Evolutionary conservation across 2,329 filamentous ascomycete species (phyloP), one percentile per base, ranked within the genome.

Genomic region (Pezicula rhizophila): DNA sequence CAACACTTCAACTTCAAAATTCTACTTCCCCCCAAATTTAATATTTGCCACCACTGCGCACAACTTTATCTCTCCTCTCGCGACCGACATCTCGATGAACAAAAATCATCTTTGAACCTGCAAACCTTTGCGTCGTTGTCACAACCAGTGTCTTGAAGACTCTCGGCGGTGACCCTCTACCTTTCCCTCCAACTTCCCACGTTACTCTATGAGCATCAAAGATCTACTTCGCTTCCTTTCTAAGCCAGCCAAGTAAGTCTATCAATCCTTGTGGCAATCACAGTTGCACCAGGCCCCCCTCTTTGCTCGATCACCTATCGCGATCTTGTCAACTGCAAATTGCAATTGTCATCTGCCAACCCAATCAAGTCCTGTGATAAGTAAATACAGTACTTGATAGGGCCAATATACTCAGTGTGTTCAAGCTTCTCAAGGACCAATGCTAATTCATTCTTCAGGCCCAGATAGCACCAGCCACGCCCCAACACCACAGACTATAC

Each of bases 151-250:
- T 56, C 39, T 48, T 39, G 40, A 42, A 37, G 42, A 55, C 55
- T 43, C 53, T 55, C 51, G 40, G 51, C 54, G 54, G 56, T 50
- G 54, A 53, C 53, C 43, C 46, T 50, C 49, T 47, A 47, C 47
- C 43, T 28, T 18, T 48, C 17, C 33, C 11, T 31, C 34, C 20
- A 1, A 37, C 49, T 43, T 46, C 41, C 31, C 39, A 48, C 40
- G 53, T 42, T 74, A 71, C 81, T 88, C 82, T 84, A 96, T 96
- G 90, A 91, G 82, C 86, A 85, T 80, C 70, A 87, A 85, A 75
- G 88, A 95, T 73, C 83, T 95, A 66, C 82, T 95, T 68, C 87
- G 89, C 75, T 93, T 95, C 76, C 82, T 96, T 63, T 95, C 89
- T 68, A 93, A 93, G 78, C 89, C 89, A 68, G 88, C 89, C 71